These are phyloP conservation scores for Coemansia biformis DNA, from an alignment of 192 early-diverging fungal species.

Conservation along the genomic window DNA sequence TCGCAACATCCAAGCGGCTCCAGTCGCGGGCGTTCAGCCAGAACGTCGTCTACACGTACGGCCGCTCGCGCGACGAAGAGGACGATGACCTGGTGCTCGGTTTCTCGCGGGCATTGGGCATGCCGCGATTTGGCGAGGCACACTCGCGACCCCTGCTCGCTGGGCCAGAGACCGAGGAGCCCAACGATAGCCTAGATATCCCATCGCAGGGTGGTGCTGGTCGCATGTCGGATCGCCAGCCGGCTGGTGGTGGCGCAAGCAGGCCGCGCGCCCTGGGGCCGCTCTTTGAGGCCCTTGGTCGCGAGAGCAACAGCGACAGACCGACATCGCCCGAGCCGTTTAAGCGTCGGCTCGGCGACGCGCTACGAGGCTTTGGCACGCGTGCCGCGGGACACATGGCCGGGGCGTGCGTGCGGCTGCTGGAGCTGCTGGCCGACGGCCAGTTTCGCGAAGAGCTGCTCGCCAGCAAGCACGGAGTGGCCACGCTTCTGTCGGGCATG, in stretches of 20 bases:
- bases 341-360: constrained; percentile 18
- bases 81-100: constrained; percentile 12
- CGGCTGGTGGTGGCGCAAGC: too few relatives aligned
- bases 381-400: neutral
- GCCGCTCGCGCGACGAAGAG: constrained; percentile 25
- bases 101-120: constrained; percentile 14
- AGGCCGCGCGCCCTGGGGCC: neutral
- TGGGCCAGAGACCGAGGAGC: neutral
- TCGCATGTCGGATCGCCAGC: too few relatives aligned
- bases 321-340: constrained; percentile 11
- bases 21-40: constrained; percentile 31
- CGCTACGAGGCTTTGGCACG: constrained; percentile 18
- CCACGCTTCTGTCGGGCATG: constrained; percentile 24
- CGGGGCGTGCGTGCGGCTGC: constrained; percentile 16
- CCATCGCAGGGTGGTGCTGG: too few relatives aligned
- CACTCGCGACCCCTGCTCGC: constrained; percentile 16
- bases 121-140: constrained; percentile 2
- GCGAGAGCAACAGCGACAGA: neutral
- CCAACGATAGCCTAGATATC: neutral
- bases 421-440: constrained; percentile 15
- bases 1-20: constrained; percentile 35
- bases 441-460: constrained; percentile 34
- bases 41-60: constrained; percentile 46
- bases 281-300: neutral
- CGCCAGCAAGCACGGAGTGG: constrained; percentile 20